These are phyloP conservation scores for Cystoisospora suis DNA, from an alignment of 169 alveolate species.

Conservation along the genomic window DNA sequence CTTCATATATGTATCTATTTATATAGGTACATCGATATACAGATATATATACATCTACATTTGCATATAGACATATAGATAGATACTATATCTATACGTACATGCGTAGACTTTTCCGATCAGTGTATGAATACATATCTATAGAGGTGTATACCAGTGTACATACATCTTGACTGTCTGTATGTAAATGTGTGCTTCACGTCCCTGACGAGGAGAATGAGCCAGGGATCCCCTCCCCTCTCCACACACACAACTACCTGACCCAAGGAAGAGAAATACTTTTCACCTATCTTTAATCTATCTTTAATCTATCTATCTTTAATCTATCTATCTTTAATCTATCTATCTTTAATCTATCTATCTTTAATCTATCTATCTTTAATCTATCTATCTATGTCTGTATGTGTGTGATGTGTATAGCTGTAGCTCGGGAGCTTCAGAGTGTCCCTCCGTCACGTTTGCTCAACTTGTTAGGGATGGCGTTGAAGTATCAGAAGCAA, in stretches of 20 bases:
- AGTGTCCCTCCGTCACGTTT: slow-evolving; percentile 68
- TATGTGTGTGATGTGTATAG: not conserved
- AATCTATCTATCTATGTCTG: too few relatives aligned
- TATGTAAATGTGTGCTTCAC: too few relatives aligned
- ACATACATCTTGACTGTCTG: not conserved
- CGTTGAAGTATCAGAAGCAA: slow-evolving; percentile 69
- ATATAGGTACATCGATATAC: not conserved
- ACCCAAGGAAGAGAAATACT: too few relatives aligned
- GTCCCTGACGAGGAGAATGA: too few relatives aligned
- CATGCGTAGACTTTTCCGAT: not conserved
- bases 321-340: too few relatives aligned
- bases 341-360: too few relatives aligned
- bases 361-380: too few relatives aligned
- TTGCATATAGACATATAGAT: not conserved
- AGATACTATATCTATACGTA: not conserved
- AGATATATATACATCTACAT: not conserved
- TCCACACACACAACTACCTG: too few relatives aligned
- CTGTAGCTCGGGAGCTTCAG: slow-evolving; percentile 48
- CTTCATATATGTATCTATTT: not conserved
- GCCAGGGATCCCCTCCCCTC: too few relatives aligned
- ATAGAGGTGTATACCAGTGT: not conserved
- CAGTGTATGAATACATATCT: not conserved
- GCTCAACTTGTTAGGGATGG: slow-evolving; percentile 67
- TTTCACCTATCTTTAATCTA: too few relatives aligned
- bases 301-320: too few relatives aligned